Evolutionary conservation across 2,329 filamentous ascomycete genomes (phyloP).

Genomic region (Colletotrichum destructivum): DNA sequence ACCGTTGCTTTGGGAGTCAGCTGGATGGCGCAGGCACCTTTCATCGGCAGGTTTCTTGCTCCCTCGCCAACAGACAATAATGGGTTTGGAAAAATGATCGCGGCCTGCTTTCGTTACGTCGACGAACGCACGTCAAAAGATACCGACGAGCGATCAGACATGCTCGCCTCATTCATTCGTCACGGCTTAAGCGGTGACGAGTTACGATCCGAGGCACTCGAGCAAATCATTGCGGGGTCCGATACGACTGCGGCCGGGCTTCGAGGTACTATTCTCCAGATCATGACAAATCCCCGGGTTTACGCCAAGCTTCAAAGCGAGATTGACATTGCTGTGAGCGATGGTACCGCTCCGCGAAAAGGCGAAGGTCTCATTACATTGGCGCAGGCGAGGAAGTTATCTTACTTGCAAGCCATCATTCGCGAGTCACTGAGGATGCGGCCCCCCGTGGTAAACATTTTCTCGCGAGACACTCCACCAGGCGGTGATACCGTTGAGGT

Average conservation of each 20-base stretch:
- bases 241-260: constrained; percentile 69
- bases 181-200: constrained; percentile 47
- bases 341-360: constrained; percentile 46
- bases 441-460: constrained; percentile 46
- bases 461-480: constrained; percentile 45
- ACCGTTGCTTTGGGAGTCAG: constrained; percentile 49
- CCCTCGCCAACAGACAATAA: constrained; percentile 49
- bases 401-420: constrained; percentile 56
- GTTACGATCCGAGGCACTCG: constrained; percentile 50
- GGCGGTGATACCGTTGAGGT: constrained; percentile 42
- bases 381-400: constrained; percentile 50
- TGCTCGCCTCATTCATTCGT: constrained; percentile 51
- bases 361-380: constrained; percentile 42
- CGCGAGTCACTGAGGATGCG: constrained; percentile 54
- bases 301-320: constrained; percentile 61
- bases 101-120: constrained; percentile 48
- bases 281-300: constrained; percentile 62
- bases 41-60: constrained; percentile 48
- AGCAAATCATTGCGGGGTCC: constrained; percentile 62
- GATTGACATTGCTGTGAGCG: constrained; percentile 51
- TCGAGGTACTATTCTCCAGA: constrained; percentile 61
- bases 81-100: constrained; percentile 55
- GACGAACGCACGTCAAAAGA: constrained; percentile 47
- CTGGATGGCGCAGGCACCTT: constrained; percentile 51
- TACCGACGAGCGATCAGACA: constrained; percentile 45